These are phyloP conservation scores for Sutorius eximius DNA, from an alignment of 1,284 basidiomycete genomes.

Conservation along the genomic window DNA sequence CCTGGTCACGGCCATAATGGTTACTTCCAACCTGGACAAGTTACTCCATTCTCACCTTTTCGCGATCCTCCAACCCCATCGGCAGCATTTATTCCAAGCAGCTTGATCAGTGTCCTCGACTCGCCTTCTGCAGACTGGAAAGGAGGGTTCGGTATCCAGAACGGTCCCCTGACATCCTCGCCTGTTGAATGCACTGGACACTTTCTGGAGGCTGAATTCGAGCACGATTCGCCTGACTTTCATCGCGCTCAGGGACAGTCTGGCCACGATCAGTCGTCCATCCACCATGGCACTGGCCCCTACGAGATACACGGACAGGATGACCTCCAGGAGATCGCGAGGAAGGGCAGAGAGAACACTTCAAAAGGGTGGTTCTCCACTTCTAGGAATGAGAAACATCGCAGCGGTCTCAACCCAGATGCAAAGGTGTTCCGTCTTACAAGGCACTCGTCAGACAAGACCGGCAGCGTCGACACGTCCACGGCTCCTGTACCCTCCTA, in stretches of 20 bases:
- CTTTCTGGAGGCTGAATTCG: conserved; percentile 23
- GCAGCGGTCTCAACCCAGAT: conserved; percentile 76
- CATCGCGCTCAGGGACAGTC: conserved; percentile 35
- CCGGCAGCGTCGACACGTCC: conserved; percentile 14
- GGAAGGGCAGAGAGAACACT: conserved; percentile 16
- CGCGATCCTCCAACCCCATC: conserved; percentile 44
- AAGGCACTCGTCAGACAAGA: conserved; percentile 30
- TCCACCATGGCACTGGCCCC: conserved; percentile 37
- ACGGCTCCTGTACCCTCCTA: conserved; percentile 28
- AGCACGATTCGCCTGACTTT: conserved; percentile 46
- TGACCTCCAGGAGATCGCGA: conserved; percentile 10
- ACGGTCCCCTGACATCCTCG: conserved; percentile 34
- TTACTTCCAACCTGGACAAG: conserved; percentile 28
- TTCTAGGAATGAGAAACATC: conserved; percentile 43
- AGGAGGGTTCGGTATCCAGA: conserved; percentile 25
- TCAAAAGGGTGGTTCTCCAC: conserved; percentile 54
- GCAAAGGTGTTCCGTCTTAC: conserved; percentile 77
- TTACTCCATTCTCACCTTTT: conserved; percentile 53
- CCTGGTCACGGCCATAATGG: conserved; percentile 14
- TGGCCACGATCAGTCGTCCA: conserved; percentile 37
- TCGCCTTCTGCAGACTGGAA: conserved; percentile 34
- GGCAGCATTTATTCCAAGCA: conserved; percentile 56
- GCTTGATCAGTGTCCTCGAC: conserved; percentile 59
- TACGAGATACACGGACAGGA: conserved; percentile 36
- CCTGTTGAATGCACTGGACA: conserved; percentile 35